Conservation (phyloP, 2,329 filamentous ascomycete genomes). For the Clonostachys rhizophaga region DNA sequence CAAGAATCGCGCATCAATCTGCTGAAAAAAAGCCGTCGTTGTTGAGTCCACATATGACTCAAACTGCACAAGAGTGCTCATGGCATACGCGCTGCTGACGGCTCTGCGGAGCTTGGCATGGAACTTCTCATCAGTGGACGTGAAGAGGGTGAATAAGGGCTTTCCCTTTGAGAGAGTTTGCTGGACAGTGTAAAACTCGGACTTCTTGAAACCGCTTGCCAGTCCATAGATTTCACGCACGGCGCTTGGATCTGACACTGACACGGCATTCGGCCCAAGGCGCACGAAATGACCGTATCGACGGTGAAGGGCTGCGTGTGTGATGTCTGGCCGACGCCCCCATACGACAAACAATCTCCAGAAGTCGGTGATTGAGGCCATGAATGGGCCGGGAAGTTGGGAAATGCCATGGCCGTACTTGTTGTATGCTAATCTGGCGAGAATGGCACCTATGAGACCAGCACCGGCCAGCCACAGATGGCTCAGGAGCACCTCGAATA, state of each 20-base stretch:
- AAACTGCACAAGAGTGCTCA: constrained; percentile 41
- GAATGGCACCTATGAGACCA: too few species aligned
- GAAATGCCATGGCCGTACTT: too few species aligned
- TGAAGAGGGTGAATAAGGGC: constrained; percentile 69
- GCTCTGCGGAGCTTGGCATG: constrained; percentile 30
- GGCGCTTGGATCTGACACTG: constrained; percentile 69
- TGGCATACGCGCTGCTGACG: constrained; percentile 37
- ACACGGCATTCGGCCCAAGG: constrained; percentile 68
- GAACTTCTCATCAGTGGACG: constrained; percentile 69
- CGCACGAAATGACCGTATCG: constrained; percentile 72
- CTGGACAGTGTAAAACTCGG: constrained; percentile 77
- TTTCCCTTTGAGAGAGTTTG: constrained; percentile 66
- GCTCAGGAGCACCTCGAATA: too few species aligned
- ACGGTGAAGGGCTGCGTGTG: constrained; percentile 37
- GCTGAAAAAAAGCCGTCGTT: constrained; percentile 30
- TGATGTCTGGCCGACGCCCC: too few species aligned
- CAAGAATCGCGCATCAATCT: constrained; percentile 15
- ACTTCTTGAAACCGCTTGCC: constrained; percentile 79
- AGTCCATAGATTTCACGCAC: constrained; percentile 75
- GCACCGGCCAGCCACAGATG: too few species aligned
- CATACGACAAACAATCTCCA: neutral
- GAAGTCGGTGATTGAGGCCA: too few species aligned
- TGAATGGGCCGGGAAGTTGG: too few species aligned
- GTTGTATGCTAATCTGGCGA: too few species aligned
- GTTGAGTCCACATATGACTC: constrained; percentile 44